Evolutionary conservation across 1,284 basidiomycete species (phyloP).

Genomic region (Rhizoctonia solani): DNA sequence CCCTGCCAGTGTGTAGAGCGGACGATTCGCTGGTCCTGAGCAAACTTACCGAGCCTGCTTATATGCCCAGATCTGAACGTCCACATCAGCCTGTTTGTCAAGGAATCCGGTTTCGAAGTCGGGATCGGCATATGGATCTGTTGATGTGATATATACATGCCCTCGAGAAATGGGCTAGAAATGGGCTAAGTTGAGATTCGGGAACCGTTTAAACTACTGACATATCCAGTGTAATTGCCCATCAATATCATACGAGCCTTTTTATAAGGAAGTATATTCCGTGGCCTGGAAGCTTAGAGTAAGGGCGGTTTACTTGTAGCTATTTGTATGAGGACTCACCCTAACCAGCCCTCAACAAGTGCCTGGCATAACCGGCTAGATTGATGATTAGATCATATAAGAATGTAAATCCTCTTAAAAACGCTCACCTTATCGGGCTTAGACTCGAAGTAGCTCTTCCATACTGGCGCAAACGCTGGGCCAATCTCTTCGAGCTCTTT

Average conservation of each 20-base stretch:
- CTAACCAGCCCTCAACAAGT: slow-evolving; percentile 10
- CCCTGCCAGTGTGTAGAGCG: slow-evolving; percentile 41
- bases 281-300: slow-evolving; percentile 35
- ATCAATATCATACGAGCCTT: slow-evolving; percentile 16
- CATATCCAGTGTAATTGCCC: slow-evolving; percentile 14
- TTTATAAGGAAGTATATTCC: slow-evolving; percentile 44
- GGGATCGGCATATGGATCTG: slow-evolving; percentile 41
- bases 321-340: not conserved
- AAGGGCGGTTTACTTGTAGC: slow-evolving; percentile 35
- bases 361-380: slow-evolving; percentile 21
- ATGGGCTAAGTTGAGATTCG: not conserved
- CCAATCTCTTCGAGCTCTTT: slow-evolving; percentile 54
- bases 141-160: slow-evolving; percentile 41
- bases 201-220: not conserved
- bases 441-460: slow-evolving; percentile 52
- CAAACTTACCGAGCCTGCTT: slow-evolving; percentile 52
- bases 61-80: slow-evolving; percentile 58
- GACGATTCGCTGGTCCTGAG: not conserved
- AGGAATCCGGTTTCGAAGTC: slow-evolving; percentile 42
- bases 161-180: slow-evolving; percentile 41
- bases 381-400: not conserved
- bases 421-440: slow-evolving; percentile 51
- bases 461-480: slow-evolving; percentile 51
- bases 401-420: not conserved
- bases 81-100: slow-evolving; percentile 52